Base-by-base conservation (phyloP, 257 asterid genomes). In the Dorcoceras hygrometricum region DNA sequence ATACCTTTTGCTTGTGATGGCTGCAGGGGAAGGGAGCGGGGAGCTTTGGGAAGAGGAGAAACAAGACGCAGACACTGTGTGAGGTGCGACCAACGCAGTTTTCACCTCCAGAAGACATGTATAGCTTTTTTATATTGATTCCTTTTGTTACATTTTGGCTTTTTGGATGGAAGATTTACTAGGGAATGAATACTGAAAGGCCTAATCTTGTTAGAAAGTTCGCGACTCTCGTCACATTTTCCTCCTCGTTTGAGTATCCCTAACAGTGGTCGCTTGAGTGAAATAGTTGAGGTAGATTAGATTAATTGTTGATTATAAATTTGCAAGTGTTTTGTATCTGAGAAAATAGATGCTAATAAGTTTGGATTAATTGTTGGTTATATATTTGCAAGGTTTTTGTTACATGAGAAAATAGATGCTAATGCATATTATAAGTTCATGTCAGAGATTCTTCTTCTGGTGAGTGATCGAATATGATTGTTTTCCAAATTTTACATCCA, bases 1-100 rank as follows among this genome's bases (percentile, higher is more conserved):
- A 20, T 53, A 18, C 19, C 23, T 24, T 55, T 20, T 23, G 22
- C 36, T 28, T 65, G 8, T 18, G 50, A 25, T 36, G 20, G 25
- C 1, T 46, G 25, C 62, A 77, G 82, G 78, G 78, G 3, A 77
- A 77, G 70, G 82, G 82, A 77, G 73, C 82, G 62, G 82, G 82
- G 27, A 77, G 82, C 28, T 77, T 77, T 43, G 82, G 82, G 9
- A 75, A 75, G 79, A 75, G 79, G 66, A 75, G 79, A 48, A 75
- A 75, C 69, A 75, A 75, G 73, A 75, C 79, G 1, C 79, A 75
- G 76, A 75, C 79, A 9, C 66, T 75, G 28, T 75, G 76, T 75
- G 26, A 69, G 79, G 48, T 75, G 79, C 23, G 79, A 76, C 32
- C 79, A 76, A 53, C 76, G 79, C 25, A 75, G 79, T 39, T 75